phyloP scores from a whole-genome alignment of 1,284 basidiomycete species.

The Pholiota adiposa region DNA sequence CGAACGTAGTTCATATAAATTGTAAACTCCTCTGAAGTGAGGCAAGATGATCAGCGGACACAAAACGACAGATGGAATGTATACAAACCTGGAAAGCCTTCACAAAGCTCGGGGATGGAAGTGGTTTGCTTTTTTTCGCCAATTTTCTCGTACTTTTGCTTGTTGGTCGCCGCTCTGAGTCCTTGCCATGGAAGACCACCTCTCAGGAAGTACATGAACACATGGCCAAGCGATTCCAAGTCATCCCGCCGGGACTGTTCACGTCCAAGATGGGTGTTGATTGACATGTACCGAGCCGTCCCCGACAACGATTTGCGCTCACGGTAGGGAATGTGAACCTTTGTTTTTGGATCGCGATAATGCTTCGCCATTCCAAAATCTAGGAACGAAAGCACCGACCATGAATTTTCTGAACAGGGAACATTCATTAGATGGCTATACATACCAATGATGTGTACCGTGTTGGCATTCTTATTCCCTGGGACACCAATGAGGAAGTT shows the following conservation, averaged over 20 bases:
- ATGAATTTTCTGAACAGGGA: not conserved
- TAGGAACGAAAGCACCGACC: constrained; percentile 26
- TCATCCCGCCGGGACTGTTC: constrained; percentile 92
- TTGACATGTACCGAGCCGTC: constrained; percentile 98
- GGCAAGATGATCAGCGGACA: constrained; percentile 4
- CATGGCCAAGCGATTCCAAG: constrained; percentile 92
- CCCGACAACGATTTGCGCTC: constrained; percentile 98
- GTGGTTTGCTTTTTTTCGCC: constrained; percentile 98
- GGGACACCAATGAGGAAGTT: constrained; percentile 98
- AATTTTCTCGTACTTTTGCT: constrained; percentile 98
- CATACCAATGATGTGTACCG: constrained; percentile 89
- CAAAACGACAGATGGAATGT: not conserved
- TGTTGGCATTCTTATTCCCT: constrained; percentile 89
- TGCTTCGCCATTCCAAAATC: constrained; percentile 99
- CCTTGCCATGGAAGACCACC: constrained; percentile 96
- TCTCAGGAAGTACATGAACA: constrained; percentile 98
- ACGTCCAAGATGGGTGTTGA: constrained; percentile 97
- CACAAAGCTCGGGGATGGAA: constrained; percentile 90
- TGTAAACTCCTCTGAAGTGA: constrained; percentile 82
- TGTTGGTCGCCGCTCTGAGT: constrained; percentile 93
- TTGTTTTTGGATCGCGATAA: constrained; percentile 98
- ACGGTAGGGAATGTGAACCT: constrained; percentile 96
- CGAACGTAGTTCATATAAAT: constrained; percentile 99
- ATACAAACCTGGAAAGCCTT: constrained; percentile 90
- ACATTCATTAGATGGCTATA: constrained; percentile 11